Conservation (phyloP, 148 eudicot species). For the Cornus florida region DNA sequence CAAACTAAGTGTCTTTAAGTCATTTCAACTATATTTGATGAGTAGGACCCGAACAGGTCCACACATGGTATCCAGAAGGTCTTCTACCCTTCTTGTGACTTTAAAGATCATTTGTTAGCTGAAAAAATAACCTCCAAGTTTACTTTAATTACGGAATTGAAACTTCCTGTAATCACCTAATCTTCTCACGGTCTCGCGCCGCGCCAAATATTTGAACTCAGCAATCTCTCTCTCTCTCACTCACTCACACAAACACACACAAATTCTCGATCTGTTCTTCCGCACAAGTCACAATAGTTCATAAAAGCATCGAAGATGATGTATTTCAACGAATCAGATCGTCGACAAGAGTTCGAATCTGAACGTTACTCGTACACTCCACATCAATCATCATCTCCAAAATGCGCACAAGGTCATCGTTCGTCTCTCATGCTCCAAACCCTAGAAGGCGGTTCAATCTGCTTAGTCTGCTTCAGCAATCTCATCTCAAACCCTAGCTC, state of each 20-base stretch:
- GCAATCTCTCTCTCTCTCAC: constrained; percentile 9
- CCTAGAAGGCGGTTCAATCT: constrained; percentile 63
- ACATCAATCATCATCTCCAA: constrained; percentile 21
- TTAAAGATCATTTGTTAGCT: no score
- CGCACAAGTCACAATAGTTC: not conserved
- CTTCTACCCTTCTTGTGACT: no score
- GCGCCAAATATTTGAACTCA: not conserved
- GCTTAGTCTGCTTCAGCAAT: constrained; percentile 80
- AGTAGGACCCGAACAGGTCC: no score
- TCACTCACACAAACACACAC: not conserved
- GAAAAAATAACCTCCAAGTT: no score
- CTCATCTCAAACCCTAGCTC: constrained; percentile 70
- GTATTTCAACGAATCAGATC: constrained; percentile 10
- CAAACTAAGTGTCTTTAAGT: no score
- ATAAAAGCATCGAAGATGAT: constrained; percentile 7
- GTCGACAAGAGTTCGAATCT: not conserved
- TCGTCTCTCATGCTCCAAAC: constrained; percentile 54
- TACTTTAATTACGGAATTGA: no score
- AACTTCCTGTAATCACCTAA: no score
- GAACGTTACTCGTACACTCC: not conserved
- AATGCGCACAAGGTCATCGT: constrained; percentile 69
- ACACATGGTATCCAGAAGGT: no score
- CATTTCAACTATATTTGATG: no score
- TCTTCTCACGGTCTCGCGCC: not conserved
- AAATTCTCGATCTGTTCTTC: not conserved